These are phyloP conservation scores for Herpetospermum pedunculosum DNA, from an alignment of 306 rosid species.

Conservation along the genomic window DNA sequence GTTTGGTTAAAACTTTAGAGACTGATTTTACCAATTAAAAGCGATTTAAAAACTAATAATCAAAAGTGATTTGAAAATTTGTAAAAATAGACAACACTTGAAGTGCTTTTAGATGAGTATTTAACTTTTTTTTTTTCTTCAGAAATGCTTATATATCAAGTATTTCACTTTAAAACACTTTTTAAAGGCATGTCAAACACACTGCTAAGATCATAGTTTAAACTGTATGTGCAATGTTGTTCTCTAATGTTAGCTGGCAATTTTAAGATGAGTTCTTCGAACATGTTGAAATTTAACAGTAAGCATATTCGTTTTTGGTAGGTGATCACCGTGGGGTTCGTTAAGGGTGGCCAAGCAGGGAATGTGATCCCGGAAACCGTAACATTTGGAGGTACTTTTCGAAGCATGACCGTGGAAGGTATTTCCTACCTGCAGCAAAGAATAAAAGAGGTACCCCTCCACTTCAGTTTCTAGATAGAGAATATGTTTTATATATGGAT, in stretches of 20 bases:
- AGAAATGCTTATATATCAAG: background rate
- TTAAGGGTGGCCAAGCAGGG: slow-evolving; percentile 30
- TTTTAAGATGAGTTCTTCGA: background rate
- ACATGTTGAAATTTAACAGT: background rate
- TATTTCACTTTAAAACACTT: background rate
- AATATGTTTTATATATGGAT: background rate
- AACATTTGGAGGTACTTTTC: slow-evolving; percentile 34
- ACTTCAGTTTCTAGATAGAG: background rate
- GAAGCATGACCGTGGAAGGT: slow-evolving; percentile 38
- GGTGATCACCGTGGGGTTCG: slow-evolving; percentile 38
- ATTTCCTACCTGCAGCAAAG: slow-evolving; percentile 26
- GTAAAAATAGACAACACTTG: background rate
- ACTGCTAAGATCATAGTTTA: background rate
- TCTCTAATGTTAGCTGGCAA: background rate
- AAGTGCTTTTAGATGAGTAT: background rate
- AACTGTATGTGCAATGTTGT: background rate
- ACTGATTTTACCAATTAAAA: background rate
- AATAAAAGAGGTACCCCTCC: slow-evolving; percentile 34
- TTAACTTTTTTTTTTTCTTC: background rate
- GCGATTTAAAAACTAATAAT: background rate
- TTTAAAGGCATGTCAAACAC: background rate
- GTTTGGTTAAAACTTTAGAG: background rate
- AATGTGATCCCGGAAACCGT: slow-evolving; percentile 29
- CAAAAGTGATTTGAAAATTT: background rate
- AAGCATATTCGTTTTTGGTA: background rate